phyloP scores from a whole-genome alignment of 129 eudicot species.

The Ambrosia artemisiifolia region DNA sequence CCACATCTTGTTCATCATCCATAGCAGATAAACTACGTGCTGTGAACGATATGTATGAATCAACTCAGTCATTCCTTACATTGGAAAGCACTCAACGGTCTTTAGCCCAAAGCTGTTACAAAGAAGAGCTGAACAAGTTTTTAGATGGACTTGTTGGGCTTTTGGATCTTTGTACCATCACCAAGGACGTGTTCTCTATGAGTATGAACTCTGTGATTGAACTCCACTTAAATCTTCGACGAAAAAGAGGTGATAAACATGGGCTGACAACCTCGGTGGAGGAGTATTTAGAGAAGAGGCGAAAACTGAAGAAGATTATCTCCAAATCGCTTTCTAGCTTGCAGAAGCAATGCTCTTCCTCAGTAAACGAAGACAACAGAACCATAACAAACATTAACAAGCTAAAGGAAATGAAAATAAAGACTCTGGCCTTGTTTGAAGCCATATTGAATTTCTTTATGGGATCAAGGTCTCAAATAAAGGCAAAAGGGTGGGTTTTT shows the following conservation, averaged over 20 bases:
- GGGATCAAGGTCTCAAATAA: slow-evolving; percentile 14
- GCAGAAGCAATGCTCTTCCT: neutral
- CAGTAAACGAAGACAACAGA: neutral
- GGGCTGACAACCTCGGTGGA: neutral
- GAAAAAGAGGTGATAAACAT: slow-evolving; percentile 16
- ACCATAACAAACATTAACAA: neutral
- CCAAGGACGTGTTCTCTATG: slow-evolving; percentile 14
- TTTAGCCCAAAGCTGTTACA: slow-evolving; percentile 1
- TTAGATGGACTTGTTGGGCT: slow-evolving; percentile 20
- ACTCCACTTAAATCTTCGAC: slow-evolving; percentile 14
- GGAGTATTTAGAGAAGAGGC: neutral
- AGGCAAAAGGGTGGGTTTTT: slow-evolving; percentile 15
- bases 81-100: slow-evolving; percentile 6
- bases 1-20: slow-evolving; percentile 1
- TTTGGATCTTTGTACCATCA: slow-evolving; percentile 16
- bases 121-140: slow-evolving; percentile 6
- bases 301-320: slow-evolving; percentile 2
- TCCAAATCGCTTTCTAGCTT: neutral
- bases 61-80: slow-evolving; percentile 1
- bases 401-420: slow-evolving; percentile 23
- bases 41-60: slow-evolving; percentile 8
- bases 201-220: slow-evolving; percentile 8
- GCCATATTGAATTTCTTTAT: slow-evolving; percentile 29
- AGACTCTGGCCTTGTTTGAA: slow-evolving; percentile 23
- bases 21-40: neutral